Evolutionary conservation across 139 green algal species (phyloP), one percentile per base, ranked within the genome.

Genomic region (Picochlorum sp.): DNA sequence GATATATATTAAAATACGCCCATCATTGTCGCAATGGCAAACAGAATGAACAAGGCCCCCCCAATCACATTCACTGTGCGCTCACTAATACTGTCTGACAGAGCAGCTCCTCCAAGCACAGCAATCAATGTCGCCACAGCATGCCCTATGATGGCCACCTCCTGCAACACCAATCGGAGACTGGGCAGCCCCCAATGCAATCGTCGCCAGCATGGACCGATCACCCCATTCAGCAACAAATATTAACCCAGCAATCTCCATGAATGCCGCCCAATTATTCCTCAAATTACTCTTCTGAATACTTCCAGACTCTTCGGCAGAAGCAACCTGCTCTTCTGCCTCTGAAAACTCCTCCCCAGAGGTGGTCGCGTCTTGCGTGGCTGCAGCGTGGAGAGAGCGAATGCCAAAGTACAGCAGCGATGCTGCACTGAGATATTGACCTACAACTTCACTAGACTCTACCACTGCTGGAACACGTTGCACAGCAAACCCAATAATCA

Each of bases 211-310:
- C 93, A 98, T 98, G 45, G 88, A 96, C 28, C 79, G 67, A 81
- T 96, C 89, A 13, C 89, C 89, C 89, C 89, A 96, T 69, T 96
- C 93, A 4, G 92, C 91, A 26, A 96, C 72, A 74, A 98, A 98
- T 37, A 97, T 92, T 20, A 97, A 75, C 0, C 72, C 76, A 6
- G 76, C 83, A 32, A 93, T 84, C 78, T 91, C 76, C 44, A 56
- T 38, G 20, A 63, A 63, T 26, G 56, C 15, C 4, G 38, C 57
- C 44, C 64, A 67, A 65, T 44, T 70, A 26, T 41, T 41, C 34
- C 34, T 41, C 34, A 41, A 41, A 41, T 21, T 9, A n/a, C 15
- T 47, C n/a, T 2, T 38, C 13, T 57, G 37, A 20, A 81, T 65
- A 45, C 49, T 76, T 28, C 72, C 76, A 21, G 49, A 59, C 59